Conservation (phyloP, 305 asterid species). For the Fraxinus angustifolia region DNA sequence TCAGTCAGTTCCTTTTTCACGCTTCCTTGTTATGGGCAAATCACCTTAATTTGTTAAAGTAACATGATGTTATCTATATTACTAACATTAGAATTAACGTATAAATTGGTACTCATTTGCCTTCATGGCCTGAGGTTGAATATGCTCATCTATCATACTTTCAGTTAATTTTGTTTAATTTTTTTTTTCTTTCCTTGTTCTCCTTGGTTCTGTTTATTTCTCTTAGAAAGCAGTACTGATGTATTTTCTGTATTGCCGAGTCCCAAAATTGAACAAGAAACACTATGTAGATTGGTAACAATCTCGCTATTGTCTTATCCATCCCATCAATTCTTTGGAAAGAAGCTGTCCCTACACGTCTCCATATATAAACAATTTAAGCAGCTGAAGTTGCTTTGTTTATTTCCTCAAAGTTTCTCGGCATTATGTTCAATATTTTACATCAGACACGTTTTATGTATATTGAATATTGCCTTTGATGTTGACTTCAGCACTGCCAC, state of each 20-base stretch:
- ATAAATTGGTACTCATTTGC: not conserved
- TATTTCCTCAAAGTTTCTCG: not conserved
- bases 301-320: not conserved
- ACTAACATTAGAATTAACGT: not conserved
- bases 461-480: conserved; percentile 25
- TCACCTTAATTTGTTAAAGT: not conserved
- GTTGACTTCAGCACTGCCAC: conserved; percentile 29
- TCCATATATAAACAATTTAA: not conserved
- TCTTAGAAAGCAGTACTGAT: not conserved
- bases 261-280: not conserved
- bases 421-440: not conserved
- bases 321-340: not conserved
- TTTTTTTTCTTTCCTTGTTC: not conserved
- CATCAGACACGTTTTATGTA: not conserved
- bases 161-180: not conserved
- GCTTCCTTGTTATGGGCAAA: not conserved
- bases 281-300: not conserved
- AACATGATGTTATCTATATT: not conserved
- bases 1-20: not conserved
- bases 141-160: not conserved
- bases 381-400: not conserved
- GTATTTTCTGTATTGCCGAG: not conserved
- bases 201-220: not conserved
- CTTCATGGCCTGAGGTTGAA: not conserved
- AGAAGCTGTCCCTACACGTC: not conserved